Base-by-base conservation (phyloP, 2,329 filamentous ascomycete species). In the Calonectria leucothoes region DNA sequence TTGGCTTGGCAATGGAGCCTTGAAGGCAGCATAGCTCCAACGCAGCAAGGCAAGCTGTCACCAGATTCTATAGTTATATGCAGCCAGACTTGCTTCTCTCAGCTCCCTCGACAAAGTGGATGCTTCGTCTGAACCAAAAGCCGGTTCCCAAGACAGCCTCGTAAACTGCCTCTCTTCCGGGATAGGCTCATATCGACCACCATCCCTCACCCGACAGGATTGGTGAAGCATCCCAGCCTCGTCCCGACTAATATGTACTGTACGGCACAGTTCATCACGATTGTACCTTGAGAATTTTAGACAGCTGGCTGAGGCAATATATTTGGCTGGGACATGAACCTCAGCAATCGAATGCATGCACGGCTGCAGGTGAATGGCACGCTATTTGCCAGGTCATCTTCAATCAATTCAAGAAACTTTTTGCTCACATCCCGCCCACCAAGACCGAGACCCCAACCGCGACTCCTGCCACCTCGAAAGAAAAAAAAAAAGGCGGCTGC, bases 161-260 rank as follows among this genome's bases (percentile, higher is more conserved):
- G 42, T 35, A 20, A 35, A 49, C 25, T 51, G 42, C 45, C 39
- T 49, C 63, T 51, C 8, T 14, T 37, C 35, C n/a, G n/a, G 33
- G 20, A 59, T 37, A 37, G 55, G 31, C 52, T 37, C 52, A 23
- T n/a, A 57, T 59, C n/a, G 31, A 23, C 37, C 33, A 23, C 35
- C 55, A 33, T 59, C 25, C 31, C n/a, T 61, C 39, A 11, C 49
- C 48, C 65, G 39, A 39, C 31, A 15, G 55, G 49, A 72, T 65
- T 69, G 59, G 57, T 48, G 55, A 72, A 66, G 70, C 31, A 72
- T 72, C 49, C 70, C 37, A 68, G 65, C 70, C 70, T 72, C 49
- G 49, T 49, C 29, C n/a, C 23, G n/a, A 51, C 48, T 61, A 51
- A 17, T n/a, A 42, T 63, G 42, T n/a, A 48, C 11, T 49, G 33